Conservation (phyloP, 257 asterid species). For the Solanum rostratum region DNA sequence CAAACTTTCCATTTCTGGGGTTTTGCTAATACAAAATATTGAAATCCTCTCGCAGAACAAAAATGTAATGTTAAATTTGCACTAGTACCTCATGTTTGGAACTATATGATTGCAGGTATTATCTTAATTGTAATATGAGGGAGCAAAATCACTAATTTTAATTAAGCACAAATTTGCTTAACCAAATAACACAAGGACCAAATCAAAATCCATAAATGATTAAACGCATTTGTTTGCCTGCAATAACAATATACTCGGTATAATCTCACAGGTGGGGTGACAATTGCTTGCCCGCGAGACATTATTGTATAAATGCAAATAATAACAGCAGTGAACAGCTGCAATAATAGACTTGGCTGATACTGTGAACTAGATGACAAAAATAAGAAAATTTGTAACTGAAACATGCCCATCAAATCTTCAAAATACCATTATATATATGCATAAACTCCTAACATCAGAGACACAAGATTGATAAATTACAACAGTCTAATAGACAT, state of each 20-base stretch:
- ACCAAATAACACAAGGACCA: not conserved
- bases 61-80: no score
- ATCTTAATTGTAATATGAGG: not conserved
- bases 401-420: not conserved
- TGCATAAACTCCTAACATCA: not conserved
- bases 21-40: not conserved
- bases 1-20: not conserved
- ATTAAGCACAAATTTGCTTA: not conserved
- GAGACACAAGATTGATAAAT: not conserved
- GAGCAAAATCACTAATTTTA: not conserved
- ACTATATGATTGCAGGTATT: not conserved
- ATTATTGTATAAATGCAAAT: not conserved
- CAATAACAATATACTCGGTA: no score
- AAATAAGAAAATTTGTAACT: not conserved
- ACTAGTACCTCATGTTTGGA: not conserved
- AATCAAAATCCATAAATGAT: not conserved
- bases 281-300: not conserved
- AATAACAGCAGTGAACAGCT: not conserved
- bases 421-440: not conserved
- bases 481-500: not conserved
- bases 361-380: not conserved
- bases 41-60: not conserved
- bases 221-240: no score
- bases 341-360: not conserved
- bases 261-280: not conserved